Conservation (phyloP, 192 early-diverging fungal species). For the Bifiguratus adelaidae region DNA sequence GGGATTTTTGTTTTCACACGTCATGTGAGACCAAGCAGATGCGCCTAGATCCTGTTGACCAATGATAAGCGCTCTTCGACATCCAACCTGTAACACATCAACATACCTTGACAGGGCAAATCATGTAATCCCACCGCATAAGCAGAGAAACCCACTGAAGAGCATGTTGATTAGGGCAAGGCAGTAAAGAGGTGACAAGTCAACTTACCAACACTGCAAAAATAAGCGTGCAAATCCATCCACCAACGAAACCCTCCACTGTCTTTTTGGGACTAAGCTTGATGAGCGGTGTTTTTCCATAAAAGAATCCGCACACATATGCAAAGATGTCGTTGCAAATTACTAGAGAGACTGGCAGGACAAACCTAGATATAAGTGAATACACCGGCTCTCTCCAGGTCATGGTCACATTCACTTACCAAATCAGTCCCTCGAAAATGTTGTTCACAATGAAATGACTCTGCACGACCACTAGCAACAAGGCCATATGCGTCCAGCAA, state of each 20-base stretch:
- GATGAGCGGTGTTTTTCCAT: conserved; percentile 82
- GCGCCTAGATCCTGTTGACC: conserved; percentile 29
- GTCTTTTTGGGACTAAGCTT: conserved; percentile 97
- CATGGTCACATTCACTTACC: conserved; percentile 29
- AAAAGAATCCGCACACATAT: conserved; percentile 95
- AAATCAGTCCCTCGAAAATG: conserved; percentile 95
- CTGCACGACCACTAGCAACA: conserved; percentile 85
- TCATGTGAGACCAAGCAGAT: conserved; percentile 33
- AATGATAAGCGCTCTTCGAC: background rate
- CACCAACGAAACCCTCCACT: conserved; percentile 94
- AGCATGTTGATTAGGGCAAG: no score
- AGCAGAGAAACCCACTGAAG: conserved; percentile 32
- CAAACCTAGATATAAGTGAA: conserved; percentile 39
- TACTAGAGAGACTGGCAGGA: conserved; percentile 80
- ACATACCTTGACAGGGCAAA: conserved; percentile 40
- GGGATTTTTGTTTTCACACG: conserved; percentile 43
- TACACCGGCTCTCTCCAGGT: background rate
- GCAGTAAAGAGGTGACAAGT: no score
- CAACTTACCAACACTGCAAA: conserved; percentile 79
- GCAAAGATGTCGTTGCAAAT: conserved; percentile 95
- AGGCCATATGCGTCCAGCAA: conserved; percentile 95
- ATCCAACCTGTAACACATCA: background rate
- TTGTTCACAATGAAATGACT: conserved; percentile 97
- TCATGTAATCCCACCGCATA: conserved; percentile 42
- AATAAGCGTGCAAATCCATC: conserved; percentile 71